Conservation (phyloP, 192 early-diverging fungal genomes). For the Physocladia obscura region DNA sequence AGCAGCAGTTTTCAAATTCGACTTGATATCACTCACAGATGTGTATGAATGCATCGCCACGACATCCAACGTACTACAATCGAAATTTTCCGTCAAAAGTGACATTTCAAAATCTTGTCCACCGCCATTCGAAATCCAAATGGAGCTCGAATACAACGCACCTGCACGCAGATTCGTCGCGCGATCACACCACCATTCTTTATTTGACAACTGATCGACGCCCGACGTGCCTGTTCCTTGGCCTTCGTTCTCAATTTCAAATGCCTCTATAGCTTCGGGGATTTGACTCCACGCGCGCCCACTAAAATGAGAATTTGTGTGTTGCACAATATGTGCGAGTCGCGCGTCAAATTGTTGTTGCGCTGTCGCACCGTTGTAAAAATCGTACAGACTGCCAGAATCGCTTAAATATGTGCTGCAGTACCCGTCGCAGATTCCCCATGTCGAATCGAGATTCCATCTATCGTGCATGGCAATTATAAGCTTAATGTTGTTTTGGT, state of each 20-base stretch:
- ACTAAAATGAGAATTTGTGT: constrained; percentile 11
- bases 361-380: constrained; percentile 10
- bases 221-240: constrained; percentile 8
- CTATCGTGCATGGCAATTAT: constrained; percentile 26
- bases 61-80: constrained; percentile 16
- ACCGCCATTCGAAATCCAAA: constrained; percentile 26
- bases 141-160: not conserved
- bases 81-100: constrained; percentile 16
- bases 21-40: not conserved
- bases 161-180: not conserved
- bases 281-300: constrained; percentile 26
- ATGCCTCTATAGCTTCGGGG: constrained; percentile 18
- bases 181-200: constrained; percentile 28
- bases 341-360: constrained; percentile 5
- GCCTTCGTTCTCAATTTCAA: constrained; percentile 32
- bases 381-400: not conserved
- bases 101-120: constrained; percentile 19
- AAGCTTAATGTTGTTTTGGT: constrained; percentile 13
- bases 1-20: not conserved
- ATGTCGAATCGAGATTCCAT: constrained; percentile 17
- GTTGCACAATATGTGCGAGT: constrained; percentile 22
- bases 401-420: not conserved
- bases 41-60: constrained; percentile 29
- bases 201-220: constrained; percentile 11
- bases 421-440: constrained; percentile 29